Base-by-base conservation (phyloP, 257 asterid species). In the Coffea canephora region DNA sequence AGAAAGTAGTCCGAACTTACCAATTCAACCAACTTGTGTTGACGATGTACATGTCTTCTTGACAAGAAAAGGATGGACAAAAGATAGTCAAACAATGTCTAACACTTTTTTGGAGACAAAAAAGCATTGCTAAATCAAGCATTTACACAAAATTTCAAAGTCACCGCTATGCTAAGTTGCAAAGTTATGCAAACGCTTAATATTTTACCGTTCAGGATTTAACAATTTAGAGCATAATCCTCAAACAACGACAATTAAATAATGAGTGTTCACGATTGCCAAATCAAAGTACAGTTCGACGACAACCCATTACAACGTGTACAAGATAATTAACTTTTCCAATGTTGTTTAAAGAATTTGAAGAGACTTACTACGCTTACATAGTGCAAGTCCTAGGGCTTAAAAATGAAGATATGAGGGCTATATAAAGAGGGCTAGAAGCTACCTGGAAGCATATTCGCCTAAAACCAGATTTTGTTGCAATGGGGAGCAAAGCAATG, bases 391-490 rank as follows among this genome's bases (percentile, higher is more conserved):
- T 55, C n/a, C 5, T n/a, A 36, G 54, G 2, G 1, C 25, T 11
- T 19, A 39, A 61, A 62, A 25, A n/a, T 3, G 3, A 10, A 23
- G 69, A 52, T 36, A 27, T 49, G 62, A 21, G 10, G 76, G 36
- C 81, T 81, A 76, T 82, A 82, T 49, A 82, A 43, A 36, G 84
- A 69, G 46, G 27, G 19, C 34, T 7, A 41, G 81, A 64, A 65
- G 3, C 10, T 25, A 31, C 61, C 6, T n/a, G 39, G 23, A 25
- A 59, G 49, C 66, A 81, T 3, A 77, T 16, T 71, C 70, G 46
- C 80, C 64, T 50, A 68, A 80, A 75, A 43, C 66, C 13, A 77
- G 39, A 34, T 49, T 62, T 7, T 52, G 39, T 77, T n/a, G 66
- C 41, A 21, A 81, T 75, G 84, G 81, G 81, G 3, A 62, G 46